These are phyloP conservation scores for Colletotrichum orchidophilum DNA, from an alignment of 2,329 filamentous ascomycete genomes.

Conservation along the genomic window DNA sequence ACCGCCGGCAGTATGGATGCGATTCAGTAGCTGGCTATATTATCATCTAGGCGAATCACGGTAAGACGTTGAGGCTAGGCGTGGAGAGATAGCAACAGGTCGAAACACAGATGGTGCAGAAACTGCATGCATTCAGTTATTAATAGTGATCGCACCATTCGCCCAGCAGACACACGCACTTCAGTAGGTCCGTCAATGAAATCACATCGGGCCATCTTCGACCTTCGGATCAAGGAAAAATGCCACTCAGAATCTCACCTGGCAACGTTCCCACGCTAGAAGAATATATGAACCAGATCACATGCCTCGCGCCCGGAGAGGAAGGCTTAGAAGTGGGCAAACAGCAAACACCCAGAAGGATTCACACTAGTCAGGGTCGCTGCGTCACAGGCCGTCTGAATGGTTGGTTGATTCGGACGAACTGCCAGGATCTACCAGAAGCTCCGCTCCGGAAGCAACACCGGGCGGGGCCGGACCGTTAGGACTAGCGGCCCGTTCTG, in stretches of 20 bases:
- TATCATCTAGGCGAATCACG: neutral
- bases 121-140: neutral
- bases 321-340: too few species aligned
- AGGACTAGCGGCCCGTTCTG: neutral
- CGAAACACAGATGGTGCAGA: neutral
- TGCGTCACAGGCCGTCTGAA: neutral
- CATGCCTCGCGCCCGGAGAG: neutral
- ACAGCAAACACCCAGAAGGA: neutral
- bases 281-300: neutral
- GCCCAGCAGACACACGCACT: neutral
- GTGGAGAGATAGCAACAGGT: neutral
- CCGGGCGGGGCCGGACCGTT: conserved; percentile 4
- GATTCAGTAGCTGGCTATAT: neutral
- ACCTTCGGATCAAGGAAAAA: neutral
- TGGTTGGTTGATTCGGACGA: neutral
- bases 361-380: neutral
- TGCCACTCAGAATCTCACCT: neutral
- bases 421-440: neutral
- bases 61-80: neutral
- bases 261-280: neutral
- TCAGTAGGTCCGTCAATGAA: neutral
- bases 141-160: neutral
- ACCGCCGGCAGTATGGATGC: neutral
- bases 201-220: neutral
- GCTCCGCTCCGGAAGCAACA: conserved; percentile 4